Evolutionary conservation across 2,329 filamentous ascomycete species (phyloP).

Genomic region (Fusarium sp.): DNA sequence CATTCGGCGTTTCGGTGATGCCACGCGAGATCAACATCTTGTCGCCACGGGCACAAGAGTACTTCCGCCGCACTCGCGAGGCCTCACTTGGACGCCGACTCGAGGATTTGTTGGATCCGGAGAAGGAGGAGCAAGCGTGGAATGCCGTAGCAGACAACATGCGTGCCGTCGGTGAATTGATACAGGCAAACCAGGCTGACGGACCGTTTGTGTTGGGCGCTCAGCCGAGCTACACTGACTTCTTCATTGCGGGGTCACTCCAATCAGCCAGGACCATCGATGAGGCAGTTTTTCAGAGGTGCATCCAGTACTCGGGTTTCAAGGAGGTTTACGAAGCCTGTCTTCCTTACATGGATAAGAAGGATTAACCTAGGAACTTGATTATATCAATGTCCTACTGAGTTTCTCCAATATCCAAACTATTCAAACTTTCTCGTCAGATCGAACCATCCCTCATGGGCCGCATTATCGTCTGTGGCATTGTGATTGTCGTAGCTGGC

Average conservation of each 20-base stretch:
- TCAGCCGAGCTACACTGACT: conserved; percentile 22
- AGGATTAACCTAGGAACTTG: neutral
- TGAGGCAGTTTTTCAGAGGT: conserved; percentile 11
- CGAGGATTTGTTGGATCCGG: conserved; percentile 4
- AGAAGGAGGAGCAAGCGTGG: conserved; percentile 16
- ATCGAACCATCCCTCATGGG: no score
- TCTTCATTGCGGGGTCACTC: conserved; percentile 23
- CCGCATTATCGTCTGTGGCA: no score
- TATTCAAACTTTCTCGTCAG: no score
- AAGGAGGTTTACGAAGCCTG: conserved; percentile 21
- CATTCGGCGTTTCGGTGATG: neutral
- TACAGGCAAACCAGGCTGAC: conserved; percentile 6
- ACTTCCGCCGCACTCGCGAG: conserved; percentile 21
- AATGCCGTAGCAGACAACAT: neutral
- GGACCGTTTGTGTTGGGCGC: conserved; percentile 9
- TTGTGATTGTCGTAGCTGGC: no score
- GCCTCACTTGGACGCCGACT: conserved; percentile 5
- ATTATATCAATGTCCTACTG: no score
- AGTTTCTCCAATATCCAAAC: no score
- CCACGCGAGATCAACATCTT: conserved; percentile 23
- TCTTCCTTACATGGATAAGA: conserved; percentile 9
- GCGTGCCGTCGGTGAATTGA: neutral
- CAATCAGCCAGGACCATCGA: conserved; percentile 21
- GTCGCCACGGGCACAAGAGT: conserved; percentile 17
- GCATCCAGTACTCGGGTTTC: conserved; percentile 3